Base-by-base conservation (phyloP, 2,329 filamentous ascomycete genomes). In the Amphichorda felina region DNA sequence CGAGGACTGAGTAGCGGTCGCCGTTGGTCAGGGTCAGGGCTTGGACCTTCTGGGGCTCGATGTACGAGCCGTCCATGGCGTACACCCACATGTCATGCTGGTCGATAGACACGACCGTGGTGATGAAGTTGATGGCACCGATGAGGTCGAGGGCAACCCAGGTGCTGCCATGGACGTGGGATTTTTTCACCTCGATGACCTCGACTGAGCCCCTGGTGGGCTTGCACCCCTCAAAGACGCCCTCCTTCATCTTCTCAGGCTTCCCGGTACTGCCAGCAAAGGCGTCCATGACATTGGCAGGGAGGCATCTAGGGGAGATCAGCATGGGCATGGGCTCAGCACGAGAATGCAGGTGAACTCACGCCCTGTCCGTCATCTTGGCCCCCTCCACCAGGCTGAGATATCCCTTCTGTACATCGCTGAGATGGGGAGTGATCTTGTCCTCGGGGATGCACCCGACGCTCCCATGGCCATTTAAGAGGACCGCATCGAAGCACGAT, bases 401-500 rank as follows among this genome's bases (percentile, higher is more conserved):
- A 4, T 54, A 49, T 0, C 24, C 21, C 34, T 48, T 45, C 25
- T 65, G 61, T 3, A 48, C 38, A 0, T 49, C 41, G 5, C 40
- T 54, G 14, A 59, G 40, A 6, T 61, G 57, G 3, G 55, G 45
- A 21, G 58, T 51, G 5, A 75, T 57, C 27, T 68, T 55, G 4
- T 59, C 57, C 5, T 55, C 51, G 0, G 60, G 48, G 28, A 68
- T 57, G 46, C 75, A 79, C 33, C 66, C 53, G 0, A 73, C 65
- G 2, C 60, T 57, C 3, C 74, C 74, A 43, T 75, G 72, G 17
- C 76, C 76, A 39, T 81, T 79, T 34, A 80, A 60, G 9, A 80
- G 52, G 11, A 81, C 56, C 0, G 72, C 66, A 45, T 79, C 75
- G 41, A 72, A 71, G 54, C 76, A 80, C 0, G 63, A 58, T 16